These are phyloP conservation scores for Mortierella claussenii DNA, from an alignment of 192 early-diverging fungal species.

Conservation along the genomic window DNA sequence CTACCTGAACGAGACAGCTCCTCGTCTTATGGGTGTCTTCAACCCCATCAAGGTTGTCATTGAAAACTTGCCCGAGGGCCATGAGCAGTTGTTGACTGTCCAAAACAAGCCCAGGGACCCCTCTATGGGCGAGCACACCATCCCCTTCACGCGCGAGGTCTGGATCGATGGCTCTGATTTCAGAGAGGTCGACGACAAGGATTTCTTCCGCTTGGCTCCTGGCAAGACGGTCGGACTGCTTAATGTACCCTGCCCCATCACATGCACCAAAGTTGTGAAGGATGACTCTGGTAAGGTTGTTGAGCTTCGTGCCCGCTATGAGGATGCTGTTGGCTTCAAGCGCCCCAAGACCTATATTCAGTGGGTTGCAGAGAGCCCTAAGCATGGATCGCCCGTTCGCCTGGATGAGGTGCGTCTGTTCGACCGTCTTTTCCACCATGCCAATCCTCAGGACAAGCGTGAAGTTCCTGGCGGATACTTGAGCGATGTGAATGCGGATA, in stretches of 20 bases:
- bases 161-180: conserved; percentile 98
- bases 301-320: conserved; percentile 86
- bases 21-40: conserved; percentile 92
- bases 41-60: conserved; percentile 92
- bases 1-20: conserved; percentile 90
- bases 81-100: conserved; percentile 82
- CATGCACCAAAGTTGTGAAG: conserved; percentile 80
- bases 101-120: conserved; percentile 92
- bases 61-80: conserved; percentile 87
- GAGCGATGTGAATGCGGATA: conserved; percentile 86
- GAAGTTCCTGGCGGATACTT: conserved; percentile 91
- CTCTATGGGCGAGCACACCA: conserved; percentile 83
- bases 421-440: conserved; percentile 88
- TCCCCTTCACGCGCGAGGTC: conserved; percentile 92
- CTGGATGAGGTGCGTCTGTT: conserved; percentile 88
- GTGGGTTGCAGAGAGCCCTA: conserved; percentile 92
- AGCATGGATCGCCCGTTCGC: conserved; percentile 84
- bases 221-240: conserved; percentile 96
- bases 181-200: conserved; percentile 90
- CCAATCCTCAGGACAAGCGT: conserved; percentile 83
- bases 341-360: conserved; percentile 99
- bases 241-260: conserved; percentile 88
- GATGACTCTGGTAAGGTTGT: conserved; percentile 83
- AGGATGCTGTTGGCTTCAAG: conserved; percentile 68
- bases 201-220: conserved; percentile 94